Conservation (phyloP, 2,329 filamentous ascomycete species). For the Fusarium temperatum region DNA sequence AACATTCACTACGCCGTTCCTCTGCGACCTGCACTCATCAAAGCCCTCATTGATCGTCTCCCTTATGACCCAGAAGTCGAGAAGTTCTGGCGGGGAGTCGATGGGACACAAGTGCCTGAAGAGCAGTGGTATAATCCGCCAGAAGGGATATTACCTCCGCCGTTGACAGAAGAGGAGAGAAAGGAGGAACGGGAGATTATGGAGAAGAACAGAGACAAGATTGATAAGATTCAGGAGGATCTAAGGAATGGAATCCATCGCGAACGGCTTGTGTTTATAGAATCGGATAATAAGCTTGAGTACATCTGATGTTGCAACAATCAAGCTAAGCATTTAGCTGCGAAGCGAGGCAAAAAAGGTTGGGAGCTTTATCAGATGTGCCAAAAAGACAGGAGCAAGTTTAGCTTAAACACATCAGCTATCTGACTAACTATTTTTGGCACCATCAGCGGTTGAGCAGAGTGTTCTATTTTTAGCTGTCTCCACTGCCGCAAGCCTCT, state of each 20-base stretch:
- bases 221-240: fast-evolving
- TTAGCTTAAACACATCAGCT: fast-evolving
- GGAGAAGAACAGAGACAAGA: not conserved
- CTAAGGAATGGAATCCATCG: not conserved
- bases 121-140: not conserved
- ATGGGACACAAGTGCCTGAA: not conserved
- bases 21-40: not conserved
- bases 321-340: not conserved
- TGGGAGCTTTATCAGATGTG: no score
- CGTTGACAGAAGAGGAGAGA: not conserved
- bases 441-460: no score
- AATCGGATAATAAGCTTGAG: not conserved
- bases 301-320: not conserved
- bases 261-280: not conserved
- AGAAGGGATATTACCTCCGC: not conserved
- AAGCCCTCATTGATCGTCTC: not conserved
- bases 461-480: not conserved
- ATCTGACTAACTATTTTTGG: no score
- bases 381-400: no score
- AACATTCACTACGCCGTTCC: not conserved
- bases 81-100: not conserved
- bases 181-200: not conserved
- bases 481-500: not conserved
- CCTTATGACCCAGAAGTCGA: not conserved
- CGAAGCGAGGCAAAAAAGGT: no score